Percentiles rank a stretch among this genome's conserved stretches.
Conservation (phyloP, 768 basidiomycete genomes). For the Suillus ampliporus region DNA sequence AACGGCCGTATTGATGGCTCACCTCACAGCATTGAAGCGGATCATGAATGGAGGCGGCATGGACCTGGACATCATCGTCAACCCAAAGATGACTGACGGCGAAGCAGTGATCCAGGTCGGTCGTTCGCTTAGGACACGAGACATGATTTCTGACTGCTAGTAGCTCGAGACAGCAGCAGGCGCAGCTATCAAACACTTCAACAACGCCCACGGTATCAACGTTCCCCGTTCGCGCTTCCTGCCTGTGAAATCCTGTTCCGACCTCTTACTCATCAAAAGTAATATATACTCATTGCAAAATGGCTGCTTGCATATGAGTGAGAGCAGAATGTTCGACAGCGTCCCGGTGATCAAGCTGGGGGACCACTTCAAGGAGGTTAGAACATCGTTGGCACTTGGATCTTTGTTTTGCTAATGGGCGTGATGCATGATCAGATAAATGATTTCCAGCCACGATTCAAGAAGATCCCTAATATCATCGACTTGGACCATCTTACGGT, state of each 20-base stretch:
- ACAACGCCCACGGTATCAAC: slow-evolving; percentile 90
- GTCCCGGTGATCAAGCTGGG: slow-evolving; percentile 98
- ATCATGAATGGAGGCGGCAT: slow-evolving; percentile 87
- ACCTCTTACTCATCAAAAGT: slow-evolving; percentile 87
- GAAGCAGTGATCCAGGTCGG: slow-evolving; percentile 81
- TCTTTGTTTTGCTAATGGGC: neutral
- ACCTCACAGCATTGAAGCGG: slow-evolving; percentile 75
- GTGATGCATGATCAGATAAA: slow-evolving; percentile 54
- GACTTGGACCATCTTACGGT: slow-evolving; percentile 96
- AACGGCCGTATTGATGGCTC: slow-evolving; percentile 1
- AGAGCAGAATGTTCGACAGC: slow-evolving; percentile 79
- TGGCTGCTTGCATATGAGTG: slow-evolving; percentile 87
- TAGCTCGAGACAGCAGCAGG: slow-evolving; percentile 91
- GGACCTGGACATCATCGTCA: slow-evolving; percentile 95
- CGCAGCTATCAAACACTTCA: slow-evolving; percentile 94
- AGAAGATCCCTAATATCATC: slow-evolving; percentile 88
- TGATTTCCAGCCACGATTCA: slow-evolving; percentile 94
- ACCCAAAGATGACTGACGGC: slow-evolving; percentile 86
- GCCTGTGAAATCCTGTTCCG: slow-evolving; percentile 88
- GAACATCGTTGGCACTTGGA: slow-evolving; percentile 11
- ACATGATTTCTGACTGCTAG: slow-evolving; percentile 12
- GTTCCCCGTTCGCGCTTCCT: slow-evolving; percentile 95
- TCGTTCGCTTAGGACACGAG: slow-evolving; percentile 2
- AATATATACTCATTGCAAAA: slow-evolving; percentile 92
- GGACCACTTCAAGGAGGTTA: slow-evolving; percentile 94